Percentiles rank a stretch among this genome's conserved stretches.
These are phyloP conservation scores for Saccharum officinarum DNA, from an alignment of 176 grass and related monocot genomes.

Conservation along the genomic window DNA sequence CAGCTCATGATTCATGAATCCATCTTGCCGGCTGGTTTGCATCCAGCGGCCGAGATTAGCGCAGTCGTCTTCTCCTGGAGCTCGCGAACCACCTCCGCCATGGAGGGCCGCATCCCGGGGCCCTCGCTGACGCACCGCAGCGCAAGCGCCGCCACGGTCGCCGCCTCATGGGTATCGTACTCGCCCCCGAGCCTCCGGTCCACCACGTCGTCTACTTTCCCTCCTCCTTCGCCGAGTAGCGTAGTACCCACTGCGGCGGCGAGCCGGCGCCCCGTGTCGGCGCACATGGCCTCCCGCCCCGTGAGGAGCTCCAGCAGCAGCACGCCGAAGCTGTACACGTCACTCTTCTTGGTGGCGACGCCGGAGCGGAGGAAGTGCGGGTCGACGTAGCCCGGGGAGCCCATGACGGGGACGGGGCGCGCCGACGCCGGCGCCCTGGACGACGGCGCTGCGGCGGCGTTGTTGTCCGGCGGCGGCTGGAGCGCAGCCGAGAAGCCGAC, in stretches of 20 bases:
- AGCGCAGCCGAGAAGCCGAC: slow-evolving; percentile 65
- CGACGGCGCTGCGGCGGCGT: no score
- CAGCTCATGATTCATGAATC: slow-evolving; percentile 4
- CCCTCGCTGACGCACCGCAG: slow-evolving; percentile 44
- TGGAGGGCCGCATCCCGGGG: slow-evolving; percentile 63
- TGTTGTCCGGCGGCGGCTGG: background rate
- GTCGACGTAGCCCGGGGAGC: slow-evolving; percentile 83
- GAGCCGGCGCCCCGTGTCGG: slow-evolving; percentile 45
- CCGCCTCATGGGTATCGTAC: slow-evolving; percentile 56
- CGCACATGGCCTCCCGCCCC: slow-evolving; percentile 61
- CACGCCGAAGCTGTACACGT: slow-evolving; percentile 75
- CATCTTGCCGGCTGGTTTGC: slow-evolving; percentile 41
- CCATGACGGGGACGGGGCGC: slow-evolving; percentile 40
- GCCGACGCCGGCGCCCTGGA: background rate
- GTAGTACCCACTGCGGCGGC: slow-evolving; percentile 37
- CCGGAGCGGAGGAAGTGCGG: slow-evolving; percentile 79
- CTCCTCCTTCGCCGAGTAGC: slow-evolving; percentile 13
- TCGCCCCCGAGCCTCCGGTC: slow-evolving; percentile 45
- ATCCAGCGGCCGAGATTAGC: slow-evolving; percentile 49
- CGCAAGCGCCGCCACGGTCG: slow-evolving; percentile 48
- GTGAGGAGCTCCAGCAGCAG: slow-evolving; percentile 68
- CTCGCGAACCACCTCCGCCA: slow-evolving; percentile 62
- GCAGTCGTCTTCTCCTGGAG: slow-evolving; percentile 53
- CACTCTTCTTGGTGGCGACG: slow-evolving; percentile 73
- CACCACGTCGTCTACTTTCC: slow-evolving; percentile 38